phyloP scores from a whole-genome alignment of 148 eudicot species.

The Heliosperma pusillum region DNA sequence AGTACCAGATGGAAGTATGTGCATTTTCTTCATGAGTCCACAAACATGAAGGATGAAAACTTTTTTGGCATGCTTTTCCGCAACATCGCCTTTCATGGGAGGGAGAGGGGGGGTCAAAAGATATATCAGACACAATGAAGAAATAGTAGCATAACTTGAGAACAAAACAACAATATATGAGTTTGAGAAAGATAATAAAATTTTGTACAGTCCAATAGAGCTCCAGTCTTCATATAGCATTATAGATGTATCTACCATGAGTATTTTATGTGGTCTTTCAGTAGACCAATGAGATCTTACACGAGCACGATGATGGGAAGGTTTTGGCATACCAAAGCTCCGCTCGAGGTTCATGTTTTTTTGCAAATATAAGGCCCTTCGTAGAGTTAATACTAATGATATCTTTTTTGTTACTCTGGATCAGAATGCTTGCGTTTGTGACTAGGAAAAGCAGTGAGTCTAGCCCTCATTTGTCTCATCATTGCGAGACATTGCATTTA shows the following conservation, averaged over 20 bases:
- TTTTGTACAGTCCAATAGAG: not conserved
- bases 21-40: slow-evolving; percentile 37
- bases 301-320: not conserved
- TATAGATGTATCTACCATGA: not conserved
- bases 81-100: slow-evolving; percentile 39
- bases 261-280: not conserved
- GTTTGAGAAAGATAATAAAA: not conserved
- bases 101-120: slow-evolving; percentile 10
- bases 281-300: not conserved
- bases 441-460: not conserved
- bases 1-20: slow-evolving; percentile 41
- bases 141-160: not conserved
- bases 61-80: slow-evolving; percentile 57
- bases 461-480: not conserved
- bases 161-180: not conserved
- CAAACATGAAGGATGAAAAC: slow-evolving; percentile 59
- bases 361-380: not conserved
- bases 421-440: not conserved
- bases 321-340: not conserved
- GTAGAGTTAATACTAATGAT: not conserved
- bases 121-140: not conserved
- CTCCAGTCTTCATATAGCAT: too few species aligned
- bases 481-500: not conserved
- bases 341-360: not conserved
- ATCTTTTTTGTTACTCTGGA: not conserved